A percentile compares a stretch with the other conserved stretches of the same genome.
phyloP scores from a whole-genome alignment of 2,329 filamentous ascomycete genomes.

The Nemania bipapillata region DNA sequence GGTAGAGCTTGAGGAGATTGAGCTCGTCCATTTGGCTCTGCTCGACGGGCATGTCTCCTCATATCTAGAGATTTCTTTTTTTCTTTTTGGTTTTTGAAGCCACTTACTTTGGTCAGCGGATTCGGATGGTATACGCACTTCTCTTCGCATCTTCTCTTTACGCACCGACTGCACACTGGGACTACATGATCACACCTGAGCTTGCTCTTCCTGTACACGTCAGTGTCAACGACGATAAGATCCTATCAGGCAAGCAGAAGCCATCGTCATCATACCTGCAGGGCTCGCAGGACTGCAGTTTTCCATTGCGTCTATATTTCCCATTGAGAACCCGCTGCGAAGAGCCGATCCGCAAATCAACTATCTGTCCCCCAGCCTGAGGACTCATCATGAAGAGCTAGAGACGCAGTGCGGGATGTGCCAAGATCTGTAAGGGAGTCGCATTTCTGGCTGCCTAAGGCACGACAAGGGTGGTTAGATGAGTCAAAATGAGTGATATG shows the following conservation, averaged over 20 bases:
- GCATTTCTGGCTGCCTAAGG: slow-evolving; percentile 33
- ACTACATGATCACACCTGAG: slow-evolving; percentile 53
- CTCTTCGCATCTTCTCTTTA: slow-evolving; percentile 48
- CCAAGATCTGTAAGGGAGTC: slow-evolving; percentile 21
- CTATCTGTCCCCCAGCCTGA: slow-evolving; percentile 46
- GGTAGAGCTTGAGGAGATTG: neutral
- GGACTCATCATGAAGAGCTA: slow-evolving; percentile 40
- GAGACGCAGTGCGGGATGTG: slow-evolving; percentile 8
- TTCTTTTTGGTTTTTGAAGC: too few species aligned
- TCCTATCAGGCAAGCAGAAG: slow-evolving; percentile 21
- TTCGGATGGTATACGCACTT: slow-evolving; percentile 52
- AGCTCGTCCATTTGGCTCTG: slow-evolving; percentile 1
- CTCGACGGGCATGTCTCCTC: neutral
- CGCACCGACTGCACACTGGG: slow-evolving; percentile 51
- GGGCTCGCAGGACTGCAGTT: slow-evolving; percentile 52
- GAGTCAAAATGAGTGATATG: slow-evolving; percentile 22
- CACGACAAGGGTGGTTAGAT: slow-evolving; percentile 29
- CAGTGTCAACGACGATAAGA: slow-evolving; percentile 40
- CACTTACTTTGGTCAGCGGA: slow-evolving; percentile 50
- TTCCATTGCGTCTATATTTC: slow-evolving; percentile 53
- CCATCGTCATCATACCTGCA: slow-evolving; percentile 44
- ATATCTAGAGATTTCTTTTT: slow-evolving; percentile 1
- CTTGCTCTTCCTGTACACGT: slow-evolving; percentile 50
- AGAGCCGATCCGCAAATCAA: slow-evolving; percentile 43
- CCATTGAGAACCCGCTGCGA: slow-evolving; percentile 44